Conservation (phyloP, 2,329 filamentous ascomycete genomes). For the Apiospora arundinis region DNA sequence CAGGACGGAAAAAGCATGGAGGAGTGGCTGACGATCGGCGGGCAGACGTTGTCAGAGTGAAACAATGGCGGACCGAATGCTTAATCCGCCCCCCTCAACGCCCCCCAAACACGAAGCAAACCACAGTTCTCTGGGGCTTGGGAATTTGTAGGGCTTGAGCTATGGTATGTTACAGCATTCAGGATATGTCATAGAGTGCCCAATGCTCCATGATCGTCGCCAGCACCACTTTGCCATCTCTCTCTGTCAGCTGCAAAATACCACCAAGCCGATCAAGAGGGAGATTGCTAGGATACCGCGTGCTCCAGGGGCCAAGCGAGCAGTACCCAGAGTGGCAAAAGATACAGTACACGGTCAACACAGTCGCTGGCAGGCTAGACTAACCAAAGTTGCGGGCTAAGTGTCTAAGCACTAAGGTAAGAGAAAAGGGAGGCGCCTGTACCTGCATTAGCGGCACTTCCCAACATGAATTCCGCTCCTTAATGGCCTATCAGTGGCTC, state of each 20-base stretch:
- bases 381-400: too few species aligned
- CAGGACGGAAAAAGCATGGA: not conserved
- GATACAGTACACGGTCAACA: too few species aligned
- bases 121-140: not conserved
- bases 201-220: not conserved
- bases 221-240: not conserved
- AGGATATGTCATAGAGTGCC: not conserved
- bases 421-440: not conserved
- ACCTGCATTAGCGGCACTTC: not conserved
- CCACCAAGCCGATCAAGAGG: not conserved
- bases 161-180: not conserved
- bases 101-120: not conserved
- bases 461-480: not conserved
- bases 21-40: not conserved
- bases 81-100: slow-evolving; percentile 4
- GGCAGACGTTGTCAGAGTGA: slow-evolving; percentile 14
- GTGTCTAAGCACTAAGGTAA: not conserved
- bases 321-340: slow-evolving; percentile 1
- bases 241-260: not conserved
- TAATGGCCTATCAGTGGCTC: not conserved
- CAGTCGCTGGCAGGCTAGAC: too few species aligned
- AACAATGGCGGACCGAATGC: slow-evolving; percentile 15
- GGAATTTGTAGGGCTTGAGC: not conserved
- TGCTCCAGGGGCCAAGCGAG: not conserved
- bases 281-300: slow-evolving; percentile 4